Base-by-base conservation (phyloP, 2,329 filamentous ascomycete species). In the Hymenoscyphus repandus region DNA sequence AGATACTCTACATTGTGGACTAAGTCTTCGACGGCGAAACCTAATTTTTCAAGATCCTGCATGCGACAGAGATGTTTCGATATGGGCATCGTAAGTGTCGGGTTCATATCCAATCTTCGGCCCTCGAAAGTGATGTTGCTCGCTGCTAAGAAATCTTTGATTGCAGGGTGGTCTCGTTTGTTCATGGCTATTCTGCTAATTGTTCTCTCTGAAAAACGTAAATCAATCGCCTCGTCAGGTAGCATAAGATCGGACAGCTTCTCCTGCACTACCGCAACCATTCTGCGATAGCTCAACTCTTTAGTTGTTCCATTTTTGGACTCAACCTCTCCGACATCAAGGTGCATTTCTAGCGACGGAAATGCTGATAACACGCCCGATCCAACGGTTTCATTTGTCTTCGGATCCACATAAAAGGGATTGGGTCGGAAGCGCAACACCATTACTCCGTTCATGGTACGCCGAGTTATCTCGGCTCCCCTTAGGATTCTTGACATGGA, bases 1-100 rank as follows among this genome's bases (percentile, higher is more conserved):
- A 67, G 43, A 43, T 68, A 68, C 18, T 65, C 57, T 10, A 68
- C 60, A n/a, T 62, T 52, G 9, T 54, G 15, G 5, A 46, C 32
- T 6, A 51, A 45, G 3, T 17, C 18, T 30, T 47, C 38, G 2
- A 36, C 15, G 7, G 57, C 27, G 10, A 36, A 27, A 18, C 48
- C 45, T 2, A 60, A 45, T 15, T 53, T 31, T 15, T 54, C 36
- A 15, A 58, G 47, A 6, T 47, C 55, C 15, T 41, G 10, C 1
- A 31, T 27, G 9, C 49, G 50, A 42, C 58, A 62, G 4, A 65
- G 51, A 47, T 63, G 49, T 17, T 48, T 50, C 3, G 61, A 52
- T 11, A 66, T 62, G 6, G 61, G 62, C 6, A 66, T 42, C 2
- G 32, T 52, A 6, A 66, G 45, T n/a, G 54, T 55, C 13, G 62